Conservation (phyloP, 306 rosid genomes). For the Senna tora region DNA sequence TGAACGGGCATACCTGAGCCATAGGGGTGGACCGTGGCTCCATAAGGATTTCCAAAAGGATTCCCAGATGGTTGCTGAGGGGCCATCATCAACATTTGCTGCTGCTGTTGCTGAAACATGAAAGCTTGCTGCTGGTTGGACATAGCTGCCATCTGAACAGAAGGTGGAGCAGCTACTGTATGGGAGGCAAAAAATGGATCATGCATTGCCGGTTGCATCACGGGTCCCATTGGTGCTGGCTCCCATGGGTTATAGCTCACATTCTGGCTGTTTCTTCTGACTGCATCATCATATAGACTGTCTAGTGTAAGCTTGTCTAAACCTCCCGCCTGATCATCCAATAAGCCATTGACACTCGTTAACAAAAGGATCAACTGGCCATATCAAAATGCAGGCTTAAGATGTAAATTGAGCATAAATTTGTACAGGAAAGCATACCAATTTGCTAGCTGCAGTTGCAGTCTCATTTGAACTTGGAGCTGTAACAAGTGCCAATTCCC, state of each 20-base stretch:
- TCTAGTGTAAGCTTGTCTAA: constrained; percentile 91
- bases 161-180: constrained; percentile 72
- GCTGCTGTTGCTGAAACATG: constrained; percentile 79
- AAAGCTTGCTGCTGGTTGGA: constrained; percentile 90
- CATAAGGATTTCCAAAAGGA: constrained; percentile 88
- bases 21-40: constrained; percentile 67
- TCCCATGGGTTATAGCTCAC: constrained; percentile 98
- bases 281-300: constrained; percentile 95
- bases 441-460: constrained; percentile 73
- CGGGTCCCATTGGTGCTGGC: constrained; percentile 56
- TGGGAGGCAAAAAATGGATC: constrained; percentile 85
- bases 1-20: constrained; percentile 92
- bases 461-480: constrained; percentile 96
- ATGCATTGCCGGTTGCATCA: constrained; percentile 70
- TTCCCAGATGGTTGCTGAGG: constrained; percentile 67
- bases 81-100: constrained; percentile 79
- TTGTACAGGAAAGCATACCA: constrained; percentile 56
- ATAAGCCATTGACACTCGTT: constrained; percentile 37
- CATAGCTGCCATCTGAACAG: constrained; percentile 92
- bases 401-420: constrained; percentile 1
- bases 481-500: constrained; percentile 98
- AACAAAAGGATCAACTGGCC: constrained; percentile 4
- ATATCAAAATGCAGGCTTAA: background rate
- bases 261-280: constrained; percentile 83
- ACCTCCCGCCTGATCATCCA: constrained; percentile 82